phyloP scores from a whole-genome alignment of 257 asterid species.

The Eustoma russellianum region DNA sequence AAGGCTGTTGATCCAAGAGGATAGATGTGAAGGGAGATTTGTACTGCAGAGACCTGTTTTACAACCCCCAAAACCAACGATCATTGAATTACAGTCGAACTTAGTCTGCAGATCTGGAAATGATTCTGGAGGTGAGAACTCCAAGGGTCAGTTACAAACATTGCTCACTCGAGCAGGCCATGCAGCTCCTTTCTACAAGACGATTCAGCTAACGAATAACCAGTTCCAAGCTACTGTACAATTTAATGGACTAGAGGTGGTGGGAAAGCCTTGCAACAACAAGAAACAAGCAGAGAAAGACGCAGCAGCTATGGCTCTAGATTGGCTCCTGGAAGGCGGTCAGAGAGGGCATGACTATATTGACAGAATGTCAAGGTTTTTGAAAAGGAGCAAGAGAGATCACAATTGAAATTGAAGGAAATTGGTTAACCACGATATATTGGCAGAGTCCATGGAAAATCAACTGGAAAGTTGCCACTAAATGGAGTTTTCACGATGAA shows the following conservation, averaged over 20 bases:
- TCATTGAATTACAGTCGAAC: slow-evolving; percentile 25
- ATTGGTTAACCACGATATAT: neutral
- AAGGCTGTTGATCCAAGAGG: slow-evolving; percentile 67
- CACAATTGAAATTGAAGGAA: slow-evolving; percentile 25
- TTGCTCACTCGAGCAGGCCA: slow-evolving; percentile 81
- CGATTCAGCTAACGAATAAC: slow-evolving; percentile 46
- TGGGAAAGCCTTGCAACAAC: slow-evolving; percentile 72
- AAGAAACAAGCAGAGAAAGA: slow-evolving; percentile 94
- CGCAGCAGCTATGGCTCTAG: slow-evolving; percentile 90
- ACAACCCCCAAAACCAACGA: slow-evolving; percentile 21
- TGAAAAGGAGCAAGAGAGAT: slow-evolving; percentile 76
- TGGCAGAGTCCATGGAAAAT: slow-evolving; percentile 3
- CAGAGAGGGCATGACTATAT: slow-evolving; percentile 30
- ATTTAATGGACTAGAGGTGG: slow-evolving; percentile 59
- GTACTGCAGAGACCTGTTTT: slow-evolving; percentile 47
- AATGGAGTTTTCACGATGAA: slow-evolving; percentile 1
- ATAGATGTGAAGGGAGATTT: slow-evolving; percentile 59
- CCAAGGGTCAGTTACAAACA: slow-evolving; percentile 87
- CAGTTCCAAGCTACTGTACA: slow-evolving; percentile 64
- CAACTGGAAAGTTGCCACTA: neutral
- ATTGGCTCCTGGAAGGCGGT: slow-evolving; percentile 60
- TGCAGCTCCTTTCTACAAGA: slow-evolving; percentile 54
- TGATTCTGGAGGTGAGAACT: slow-evolving; percentile 91
- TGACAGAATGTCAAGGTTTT: slow-evolving; percentile 57
- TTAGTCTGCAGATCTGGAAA: slow-evolving; percentile 31